Evolutionary conservation across 2,329 filamentous ascomycete species (phyloP), one percentile per base, ranked within the genome.

Genomic region (Epichloe elymi): DNA sequence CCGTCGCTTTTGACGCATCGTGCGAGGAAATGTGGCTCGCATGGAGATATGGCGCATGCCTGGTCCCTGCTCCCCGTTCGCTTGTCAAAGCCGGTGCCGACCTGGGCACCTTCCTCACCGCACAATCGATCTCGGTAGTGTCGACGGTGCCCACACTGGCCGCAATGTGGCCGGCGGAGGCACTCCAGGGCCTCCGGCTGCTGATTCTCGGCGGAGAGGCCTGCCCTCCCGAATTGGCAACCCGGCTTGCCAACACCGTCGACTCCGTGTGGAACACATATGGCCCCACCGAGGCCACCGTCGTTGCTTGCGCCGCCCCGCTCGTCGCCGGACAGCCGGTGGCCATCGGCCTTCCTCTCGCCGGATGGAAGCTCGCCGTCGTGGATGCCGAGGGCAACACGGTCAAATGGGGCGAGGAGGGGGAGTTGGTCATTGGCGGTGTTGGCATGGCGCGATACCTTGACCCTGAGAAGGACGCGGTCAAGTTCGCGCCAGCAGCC

Each of bases 381-480:
- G 56, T 57, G 56, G 72, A 67, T 35, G 58, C 61, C 10, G 67
- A 73, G 50, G 71, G 70, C 2, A 66, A 73, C 49, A 66, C 70
- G n/a, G 61, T 74, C 12, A 65, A 67, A 23, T 60, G 67, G 57
- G 57, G 57, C 15, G 51, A 59, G 37, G 55, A 56, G 39, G 57
- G 57, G 57, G 57, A 59, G 57, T 50, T 59, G 38, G 51, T 59
- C 23, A 59, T 59, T 41, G 57, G 57, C n/a, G 57, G 57, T 8
- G 54, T 57, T 12, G 57, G 57, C 19, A 56, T 57, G 52, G 57
- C 56, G 7, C 57, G 56, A 5, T 59, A 59, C n/a, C 53, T 59
- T 2, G 57, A 59, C 37, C 35, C 36, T 3, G 52, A 55, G 5
- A 56, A 56, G 46, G 57, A 59, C 48, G 53, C 37, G 42, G 53